Base-by-base conservation (phyloP, 129 eudicot species). In the Lactuca sativa region DNA sequence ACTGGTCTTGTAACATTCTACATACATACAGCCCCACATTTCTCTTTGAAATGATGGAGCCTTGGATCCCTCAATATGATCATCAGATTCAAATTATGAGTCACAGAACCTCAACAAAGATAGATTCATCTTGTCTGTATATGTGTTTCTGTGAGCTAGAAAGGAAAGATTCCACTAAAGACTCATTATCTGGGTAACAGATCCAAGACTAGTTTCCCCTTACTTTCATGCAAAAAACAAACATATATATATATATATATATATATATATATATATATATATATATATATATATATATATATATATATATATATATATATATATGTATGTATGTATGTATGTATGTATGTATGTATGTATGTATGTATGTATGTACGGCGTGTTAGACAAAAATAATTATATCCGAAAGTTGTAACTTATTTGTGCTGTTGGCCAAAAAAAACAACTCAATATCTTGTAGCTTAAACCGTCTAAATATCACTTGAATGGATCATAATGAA, bases 131-230 rank as follows among this genome's bases (percentile, higher is more conserved):
- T 53, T 76, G 72, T 56, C 65, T 81, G 72, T 69, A 57, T 67
- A 56, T 72, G 47, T 71, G 57, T 74, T 65, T 66, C 74, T 73
- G 67, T 73, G 79, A 62, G 66, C 75, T 77, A 55, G 34, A 82
- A 80, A 77, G 78, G 58, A 67, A 38, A 56, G 66, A 74, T 76
- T 59, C 74, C 78, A 73, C 38, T 72, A 77, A 76, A 64, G 78
- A 72, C 74, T 17, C 62, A 80, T 72, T 66, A 79, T 72, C 21
- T 77, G 84, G 66, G 89, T 78, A 59, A 43, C 73, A 80, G 95
- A 88, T 88, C 95, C 95, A 71, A 88, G 90, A 77, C 81, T 77
- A 69, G 79, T 69, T 74, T 73, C 79, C 81, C 81, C 90, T 84
- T 88, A 82, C 95, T 84, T 88, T 84, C 84, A 84, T 84, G 88